Evolutionary conservation across 2,329 filamentous ascomycete genomes (phyloP), one percentile per base, ranked within the genome.

Genomic region (Nemania sp.): DNA sequence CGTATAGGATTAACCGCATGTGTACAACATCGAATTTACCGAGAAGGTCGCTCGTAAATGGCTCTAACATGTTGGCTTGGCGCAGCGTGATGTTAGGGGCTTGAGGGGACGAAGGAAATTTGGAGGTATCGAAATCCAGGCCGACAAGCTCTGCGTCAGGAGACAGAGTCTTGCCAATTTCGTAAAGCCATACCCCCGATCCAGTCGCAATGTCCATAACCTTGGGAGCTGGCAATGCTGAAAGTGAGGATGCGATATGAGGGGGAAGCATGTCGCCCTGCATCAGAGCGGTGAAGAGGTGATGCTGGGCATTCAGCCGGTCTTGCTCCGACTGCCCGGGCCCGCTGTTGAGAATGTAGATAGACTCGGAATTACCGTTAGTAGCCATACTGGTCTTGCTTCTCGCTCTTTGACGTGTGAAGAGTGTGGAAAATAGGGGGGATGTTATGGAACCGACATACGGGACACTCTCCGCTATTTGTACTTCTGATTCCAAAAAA

Each of bases 11-110:
- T 3, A 52, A 34, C 5, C 59, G 56, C 15, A 61, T 42, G 20
- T 61, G 48, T 3, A 61, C 59, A 26, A 61, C 53, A 31, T 61
- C 59, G 22, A 61, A 61, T 17, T 33, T 54, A n/a, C 57, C 57
- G 1, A 49, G 30, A 2, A 60, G 54, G 6, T 60, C 54, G 22
- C 19, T 36, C 20, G 57, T 39, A 17, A 60, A 60, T 20, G 57
- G 54, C 30, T 54, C 41, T 5, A 39, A 52, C 54, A 60, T 60
- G 28, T 60, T 47, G 14, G 41, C 46, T 39, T 53, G 52, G 19
- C 50, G 31, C 19, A 59, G 34, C 2, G 54, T 45, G 17, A 59
- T 49, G 37, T 54, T 57, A 14, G 49, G 12, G 5, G 54, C 31
- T 6, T 46, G 40, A 8, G 37, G 40, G 8, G 50, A 11, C 2